These are phyloP conservation scores for Microbotryum lychnidis-dioicae DNA, from an alignment of 1,284 basidiomycete species.

Conservation along the genomic window DNA sequence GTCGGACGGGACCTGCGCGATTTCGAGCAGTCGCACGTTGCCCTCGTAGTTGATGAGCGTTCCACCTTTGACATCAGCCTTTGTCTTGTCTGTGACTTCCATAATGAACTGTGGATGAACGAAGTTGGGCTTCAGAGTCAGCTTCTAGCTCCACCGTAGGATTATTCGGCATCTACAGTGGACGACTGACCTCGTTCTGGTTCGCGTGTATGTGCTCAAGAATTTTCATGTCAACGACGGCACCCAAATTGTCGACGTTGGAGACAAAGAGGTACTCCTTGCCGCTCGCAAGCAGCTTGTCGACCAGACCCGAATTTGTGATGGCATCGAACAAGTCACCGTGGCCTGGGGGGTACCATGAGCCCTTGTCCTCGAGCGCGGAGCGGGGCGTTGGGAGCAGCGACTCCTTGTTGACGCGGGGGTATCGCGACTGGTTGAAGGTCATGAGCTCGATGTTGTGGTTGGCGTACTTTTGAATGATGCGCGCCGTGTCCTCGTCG, in stretches of 20 bases:
- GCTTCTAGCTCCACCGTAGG: background rate
- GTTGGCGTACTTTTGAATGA: conserved; percentile 99
- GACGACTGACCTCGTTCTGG: conserved; percentile 14
- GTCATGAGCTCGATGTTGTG: conserved; percentile 83
- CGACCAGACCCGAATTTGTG: conserved; percentile 89
- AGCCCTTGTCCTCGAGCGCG: conserved; percentile 83
- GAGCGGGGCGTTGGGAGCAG: conserved; percentile 80
- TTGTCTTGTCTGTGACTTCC: conserved; percentile 99
- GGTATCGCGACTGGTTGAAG: conserved; percentile 98
- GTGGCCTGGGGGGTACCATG: conserved; percentile 99
- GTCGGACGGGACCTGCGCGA: conserved; percentile 96
- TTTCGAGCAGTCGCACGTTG: conserved; percentile 86
- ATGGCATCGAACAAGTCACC: conserved; percentile 93
- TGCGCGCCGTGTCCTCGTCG: conserved; percentile 83
- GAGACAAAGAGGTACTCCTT: conserved; percentile 99
- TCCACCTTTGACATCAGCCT: conserved; percentile 99
- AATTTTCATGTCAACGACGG: conserved; percentile 81
- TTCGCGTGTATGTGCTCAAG: conserved; percentile 65
- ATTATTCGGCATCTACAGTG: no score
- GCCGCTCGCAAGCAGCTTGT: conserved; percentile 87
- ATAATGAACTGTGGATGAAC: conserved; percentile 83
- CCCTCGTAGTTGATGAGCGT: conserved; percentile 65
- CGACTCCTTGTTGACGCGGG: conserved; percentile 91
- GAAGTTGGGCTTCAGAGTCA: conserved; percentile 48
- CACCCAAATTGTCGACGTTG: conserved; percentile 98